Evolutionary conservation across 2,329 filamentous ascomycete genomes (phyloP), one percentile per base, ranked within the genome.

Genomic region (Alternaria triticimaculans): DNA sequence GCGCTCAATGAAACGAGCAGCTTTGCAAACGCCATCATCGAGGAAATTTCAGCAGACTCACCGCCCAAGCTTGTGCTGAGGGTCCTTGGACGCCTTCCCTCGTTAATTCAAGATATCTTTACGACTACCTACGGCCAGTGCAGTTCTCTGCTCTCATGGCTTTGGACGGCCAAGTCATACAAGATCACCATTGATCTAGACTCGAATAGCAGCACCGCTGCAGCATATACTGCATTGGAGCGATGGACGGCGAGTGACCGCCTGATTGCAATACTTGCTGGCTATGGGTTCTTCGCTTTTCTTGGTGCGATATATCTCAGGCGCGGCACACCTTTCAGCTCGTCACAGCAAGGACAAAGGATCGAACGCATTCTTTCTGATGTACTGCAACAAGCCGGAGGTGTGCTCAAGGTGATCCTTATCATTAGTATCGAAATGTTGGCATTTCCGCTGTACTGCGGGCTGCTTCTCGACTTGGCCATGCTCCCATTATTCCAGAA

Each of bases 351-450:
- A 55, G 84, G 84, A 5, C 86, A 87, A 62, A 84, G 84, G 65
- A 80, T 88, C 5, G 94, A 98, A 78, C 91, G 90, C 23, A 87
- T 90, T 8, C 80, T 97, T 45, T 90, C 95, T 23, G 95, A 98
- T 67, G 86, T 90, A 2, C 85, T 99, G 21, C 90, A 94, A 67
- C 96, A 99, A 84, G 96, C 96, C 51, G 96, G 96, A 45, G 96
- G 96, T 14, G 95, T 99, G 10, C 89, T 97, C 85, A 99, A 99
- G 80, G 96, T 99, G 21, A 97, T 99, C 55, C 83, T 98, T 64
- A 98, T 99, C 74, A 99, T 99, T 69, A 96, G 94, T 68, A 99
- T 99, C 72, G 96, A 99, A 82, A 99, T 99, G 96, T 89, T 99
- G 37, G 89, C 94, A 7, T 99, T 99, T 76, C 96, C 96, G 0